Evolutionary conservation across 2,329 filamentous ascomycete genomes (phyloP).

Genomic region (Colletotrichum destructivum): DNA sequence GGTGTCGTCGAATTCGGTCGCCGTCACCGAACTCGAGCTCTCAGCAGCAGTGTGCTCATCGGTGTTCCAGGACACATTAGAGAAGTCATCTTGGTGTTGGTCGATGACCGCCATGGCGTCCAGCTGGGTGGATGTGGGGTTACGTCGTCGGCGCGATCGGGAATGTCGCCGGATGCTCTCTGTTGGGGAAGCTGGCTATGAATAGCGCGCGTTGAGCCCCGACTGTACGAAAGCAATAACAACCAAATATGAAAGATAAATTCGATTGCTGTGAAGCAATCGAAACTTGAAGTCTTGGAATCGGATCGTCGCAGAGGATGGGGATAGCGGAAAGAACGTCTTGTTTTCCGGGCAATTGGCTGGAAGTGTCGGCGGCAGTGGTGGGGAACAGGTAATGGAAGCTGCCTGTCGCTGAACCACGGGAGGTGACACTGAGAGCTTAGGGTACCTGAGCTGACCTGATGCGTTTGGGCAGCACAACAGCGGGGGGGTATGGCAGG

Average conservation of each 20-base stretch:
- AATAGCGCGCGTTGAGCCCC: constrained; percentile 1
- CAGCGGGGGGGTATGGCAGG: constrained; percentile 25
- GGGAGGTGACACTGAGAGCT: constrained; percentile 39
- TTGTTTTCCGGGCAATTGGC: constrained; percentile 32
- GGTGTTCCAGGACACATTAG: constrained; percentile 84
- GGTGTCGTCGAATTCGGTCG: constrained; percentile 39
- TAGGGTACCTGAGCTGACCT: constrained; percentile 26
- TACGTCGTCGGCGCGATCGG: constrained; percentile 34
- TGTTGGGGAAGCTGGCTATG: not conserved
- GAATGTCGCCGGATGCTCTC: not conserved
- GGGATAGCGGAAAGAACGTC: constrained; percentile 28
- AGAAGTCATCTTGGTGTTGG: constrained; percentile 77
- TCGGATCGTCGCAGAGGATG: constrained; percentile 32
- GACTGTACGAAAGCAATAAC: not conserved
- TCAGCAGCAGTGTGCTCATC: constrained; percentile 59
- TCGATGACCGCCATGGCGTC: constrained; percentile 63
- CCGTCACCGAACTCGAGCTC: constrained; percentile 49
- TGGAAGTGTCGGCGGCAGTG: constrained; percentile 40
- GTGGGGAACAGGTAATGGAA: constrained; percentile 36
- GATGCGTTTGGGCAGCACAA: constrained; percentile 32
- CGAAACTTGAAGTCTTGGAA: constrained; percentile 4
- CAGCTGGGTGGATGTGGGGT: constrained; percentile 40
- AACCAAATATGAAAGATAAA: not conserved
- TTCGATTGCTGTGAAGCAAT: not conserved
- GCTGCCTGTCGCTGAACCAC: constrained; percentile 37